Evolutionary conservation across 2,329 filamentous ascomycete genomes (phyloP).

Genomic region (Exserohilum rostratum): DNA sequence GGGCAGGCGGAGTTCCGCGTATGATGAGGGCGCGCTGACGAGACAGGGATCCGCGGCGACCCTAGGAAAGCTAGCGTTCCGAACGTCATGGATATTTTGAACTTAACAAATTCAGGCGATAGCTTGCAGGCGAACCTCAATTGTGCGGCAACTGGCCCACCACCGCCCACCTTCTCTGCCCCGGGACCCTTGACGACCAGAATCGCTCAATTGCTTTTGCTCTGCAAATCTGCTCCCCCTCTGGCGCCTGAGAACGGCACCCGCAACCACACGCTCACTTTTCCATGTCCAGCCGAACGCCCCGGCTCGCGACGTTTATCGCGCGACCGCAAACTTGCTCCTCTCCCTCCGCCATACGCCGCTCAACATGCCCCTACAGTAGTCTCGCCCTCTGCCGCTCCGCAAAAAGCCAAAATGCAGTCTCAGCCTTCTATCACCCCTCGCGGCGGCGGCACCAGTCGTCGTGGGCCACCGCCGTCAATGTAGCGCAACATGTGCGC

Average conservation of each 20-base stretch:
- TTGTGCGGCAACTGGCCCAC: conserved; percentile 1
- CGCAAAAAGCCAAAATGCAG: conserved; percentile 4
- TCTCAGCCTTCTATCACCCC: conserved; percentile 45
- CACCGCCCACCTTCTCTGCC: conserved; percentile 9
- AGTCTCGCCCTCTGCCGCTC: conserved; percentile 10
- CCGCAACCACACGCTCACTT: background rate
- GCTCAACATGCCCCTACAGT: conserved; percentile 34
- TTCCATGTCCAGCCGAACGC: conserved; percentile 43
- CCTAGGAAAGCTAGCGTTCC: conserved; percentile 10
- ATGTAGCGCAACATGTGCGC: conserved; percentile 71
- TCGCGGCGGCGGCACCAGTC: conserved; percentile 60
- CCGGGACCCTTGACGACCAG: conserved; percentile 8
- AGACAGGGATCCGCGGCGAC: conserved; percentile 10
- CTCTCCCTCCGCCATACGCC: conserved; percentile 20
- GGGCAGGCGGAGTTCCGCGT: background rate
- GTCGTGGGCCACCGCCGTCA: conserved; percentile 77
- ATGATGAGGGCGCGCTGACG: background rate
- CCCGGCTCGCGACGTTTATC: conserved; percentile 45
- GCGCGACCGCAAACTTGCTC: conserved; percentile 28
- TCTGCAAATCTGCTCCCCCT: background rate
- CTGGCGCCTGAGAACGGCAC: background rate
- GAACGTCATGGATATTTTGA: conserved; percentile 17
- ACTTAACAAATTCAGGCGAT: conserved; percentile 14
- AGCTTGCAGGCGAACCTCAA: conserved; percentile 13
- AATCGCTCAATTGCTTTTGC: conserved; percentile 34